Base-by-base conservation (phyloP, 768 basidiomycete genomes). In the Lepiota venenata region DNA sequence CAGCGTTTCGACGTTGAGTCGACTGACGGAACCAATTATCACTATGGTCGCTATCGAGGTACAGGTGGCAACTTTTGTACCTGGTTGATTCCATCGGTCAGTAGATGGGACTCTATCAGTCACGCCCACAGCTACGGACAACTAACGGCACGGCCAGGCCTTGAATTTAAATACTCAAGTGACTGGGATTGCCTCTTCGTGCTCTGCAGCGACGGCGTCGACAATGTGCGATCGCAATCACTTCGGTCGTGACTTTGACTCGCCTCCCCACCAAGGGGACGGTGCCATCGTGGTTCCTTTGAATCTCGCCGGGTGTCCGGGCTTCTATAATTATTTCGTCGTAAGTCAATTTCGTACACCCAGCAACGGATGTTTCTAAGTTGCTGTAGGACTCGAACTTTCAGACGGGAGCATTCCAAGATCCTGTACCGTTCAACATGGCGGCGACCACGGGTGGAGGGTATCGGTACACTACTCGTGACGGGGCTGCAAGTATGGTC, bases 311-410 rank as follows among this genome's bases (percentile, higher is more conserved):
- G 57, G 56, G 16, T 66, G 64, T 27, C 55, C 63, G 5, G 63
- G 64, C 14, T 66, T 58, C 47, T 64, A 66, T 47, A 66, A 66
- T 45, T 66, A 64, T 38, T 66, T 66, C 41, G 59, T 66, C 16
- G 64, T 62, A 59, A 42, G 50, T 35, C 35, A 11, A 12, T 46
- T n/a, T n/a, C n/a, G n/a, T 29, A n/a, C 18, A 2, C 9, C 6
- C n/a, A 8, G 61, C 58, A 10, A 7, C n/a, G 18, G 16, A 14
- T 42, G n/a, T 7, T 44, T 15, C 39, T 35, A 9, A 20, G 38
- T 44, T 14, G 35, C 25, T 41, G 2, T 39, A 61, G 64, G 64
- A 66, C 44, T 61, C 61, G 1, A 64, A 39, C 21, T 66, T 64
- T 43, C 50, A 46, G 32, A 56, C 60, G 2, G 61, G 64, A n/a